Evolutionary conservation across 108 stramenopile species (phyloP).

Genomic region (Nitzschia sp.): DNA sequence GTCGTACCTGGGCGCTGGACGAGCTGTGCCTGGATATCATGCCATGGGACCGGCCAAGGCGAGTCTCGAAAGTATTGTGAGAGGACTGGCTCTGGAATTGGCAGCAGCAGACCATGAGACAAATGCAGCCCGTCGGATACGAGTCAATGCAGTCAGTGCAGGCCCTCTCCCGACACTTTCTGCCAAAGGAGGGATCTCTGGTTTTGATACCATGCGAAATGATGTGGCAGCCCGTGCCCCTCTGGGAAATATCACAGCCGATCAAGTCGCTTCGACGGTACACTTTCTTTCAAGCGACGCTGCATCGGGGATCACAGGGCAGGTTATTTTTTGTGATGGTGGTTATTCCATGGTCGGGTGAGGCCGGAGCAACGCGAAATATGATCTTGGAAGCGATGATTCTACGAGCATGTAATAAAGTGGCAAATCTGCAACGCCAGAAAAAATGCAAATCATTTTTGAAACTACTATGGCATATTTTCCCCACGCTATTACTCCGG

Average conservation of each 20-base stretch:
- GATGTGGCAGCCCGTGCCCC: conserved; percentile 34
- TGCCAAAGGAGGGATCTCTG: conserved; percentile 52
- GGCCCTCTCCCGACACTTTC: conserved; percentile 64
- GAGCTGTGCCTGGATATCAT: conserved; percentile 62
- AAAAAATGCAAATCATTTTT: conserved; percentile 3
- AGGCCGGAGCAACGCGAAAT: conserved; percentile 6
- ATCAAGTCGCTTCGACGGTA: conserved; percentile 56
- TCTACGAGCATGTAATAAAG: background rate
- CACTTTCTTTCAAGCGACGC: conserved; percentile 38
- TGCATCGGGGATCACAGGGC: conserved; percentile 54
- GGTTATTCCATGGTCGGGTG: conserved; percentile 58
- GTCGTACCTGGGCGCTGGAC: conserved; percentile 59
- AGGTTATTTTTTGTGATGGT: conserved; percentile 64
- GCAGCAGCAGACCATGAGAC: background rate
- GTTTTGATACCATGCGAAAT: conserved; percentile 47
- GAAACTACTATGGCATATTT: too few relatives aligned
- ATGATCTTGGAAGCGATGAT: conserved; percentile 3
- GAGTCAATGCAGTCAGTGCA: conserved; percentile 70
- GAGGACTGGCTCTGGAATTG: conserved; percentile 60
- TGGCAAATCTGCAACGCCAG: background rate
- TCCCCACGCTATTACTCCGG: too few relatives aligned
- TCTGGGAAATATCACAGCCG: conserved; percentile 46
- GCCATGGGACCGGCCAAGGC: conserved; percentile 82
- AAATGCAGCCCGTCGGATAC: conserved; percentile 6
- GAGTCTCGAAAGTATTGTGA: conserved; percentile 48